Conservation (phyloP, 108 stramenopile genomes). For the Skeletonema potamos region DNA sequence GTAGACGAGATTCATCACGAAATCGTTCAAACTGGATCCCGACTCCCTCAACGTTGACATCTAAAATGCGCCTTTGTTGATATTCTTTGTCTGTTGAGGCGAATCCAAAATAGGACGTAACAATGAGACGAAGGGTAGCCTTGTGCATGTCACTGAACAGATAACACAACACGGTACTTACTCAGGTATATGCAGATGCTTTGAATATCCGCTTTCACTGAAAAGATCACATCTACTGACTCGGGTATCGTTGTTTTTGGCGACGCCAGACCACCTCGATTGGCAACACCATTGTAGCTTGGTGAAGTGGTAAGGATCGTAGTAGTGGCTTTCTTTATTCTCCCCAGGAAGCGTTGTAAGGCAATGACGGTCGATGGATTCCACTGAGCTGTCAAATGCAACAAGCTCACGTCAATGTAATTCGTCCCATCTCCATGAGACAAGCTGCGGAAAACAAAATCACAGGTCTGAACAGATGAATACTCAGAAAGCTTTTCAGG, state of each 20-base stretch:
- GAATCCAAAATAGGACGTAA: neutral
- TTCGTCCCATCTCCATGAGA: neutral
- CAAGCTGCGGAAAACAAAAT: neutral
- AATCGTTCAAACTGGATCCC: slow-evolving; percentile 6
- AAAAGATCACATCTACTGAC: neutral
- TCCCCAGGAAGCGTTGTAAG: slow-evolving; percentile 67
- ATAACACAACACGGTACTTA: neutral
- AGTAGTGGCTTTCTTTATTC: slow-evolving; percentile 51
- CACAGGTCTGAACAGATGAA: neutral
- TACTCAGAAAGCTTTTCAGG: neutral
- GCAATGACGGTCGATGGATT: slow-evolving; percentile 81
- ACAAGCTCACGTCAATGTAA: slow-evolving; percentile 14
- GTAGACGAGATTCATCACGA: neutral
- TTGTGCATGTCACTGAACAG: neutral
- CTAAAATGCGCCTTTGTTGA: slow-evolving; percentile 61
- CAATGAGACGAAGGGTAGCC: neutral
- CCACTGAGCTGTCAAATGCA: slow-evolving; percentile 57
- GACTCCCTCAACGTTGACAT: slow-evolving; percentile 4
- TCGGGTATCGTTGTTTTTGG: neutral
- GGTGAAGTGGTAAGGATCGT: neutral
- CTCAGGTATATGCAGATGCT: slow-evolving; percentile 9
- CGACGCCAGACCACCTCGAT: neutral
- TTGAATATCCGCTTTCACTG: slow-evolving; percentile 8
- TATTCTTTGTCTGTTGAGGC: slow-evolving; percentile 64
- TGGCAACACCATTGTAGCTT: neutral